phyloP scores from a whole-genome alignment of 169 alveolate genomes.

The Toxoplasma gondii region DNA sequence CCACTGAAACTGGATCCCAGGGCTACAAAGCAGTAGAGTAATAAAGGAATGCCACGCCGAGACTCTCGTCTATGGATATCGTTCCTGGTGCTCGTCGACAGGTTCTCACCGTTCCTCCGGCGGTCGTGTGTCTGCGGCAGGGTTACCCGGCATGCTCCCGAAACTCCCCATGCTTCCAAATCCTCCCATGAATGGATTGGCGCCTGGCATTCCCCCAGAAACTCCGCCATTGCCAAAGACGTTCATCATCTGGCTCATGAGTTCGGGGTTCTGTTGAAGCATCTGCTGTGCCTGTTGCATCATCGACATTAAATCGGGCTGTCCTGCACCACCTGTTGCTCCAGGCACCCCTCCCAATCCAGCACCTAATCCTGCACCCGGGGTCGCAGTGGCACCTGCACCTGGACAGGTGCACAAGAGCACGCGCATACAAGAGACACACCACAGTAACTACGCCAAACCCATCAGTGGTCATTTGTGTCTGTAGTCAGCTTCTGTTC shows the following conservation, averaged over 20 bases:
- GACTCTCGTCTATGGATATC: neutral
- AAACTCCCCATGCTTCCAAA: conserved; percentile 46
- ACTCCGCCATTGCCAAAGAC: neutral
- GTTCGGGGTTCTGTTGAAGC: conserved; percentile 46
- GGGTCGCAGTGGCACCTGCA: neutral
- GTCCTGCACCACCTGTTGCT: neutral
- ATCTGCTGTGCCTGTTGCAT: conserved; percentile 55
- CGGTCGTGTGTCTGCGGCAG: conserved; percentile 42
- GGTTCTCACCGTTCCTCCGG: conserved; percentile 57
- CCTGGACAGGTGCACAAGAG: neutral
- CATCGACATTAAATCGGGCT: conserved; percentile 10
- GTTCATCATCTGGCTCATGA: conserved; percentile 52
- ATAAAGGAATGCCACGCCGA: neutral
- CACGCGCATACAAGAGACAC: neutral
- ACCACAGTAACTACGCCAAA: neutral
- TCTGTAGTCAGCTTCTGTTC: neutral
- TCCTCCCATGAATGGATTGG: conserved; percentile 15
- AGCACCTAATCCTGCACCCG: neutral
- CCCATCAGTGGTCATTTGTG: neutral
- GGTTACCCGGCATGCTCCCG: neutral
- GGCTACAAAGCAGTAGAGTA: neutral
- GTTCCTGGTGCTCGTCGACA: too few species aligned
- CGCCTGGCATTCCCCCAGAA: conserved; percentile 34
- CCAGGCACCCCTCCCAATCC: neutral
- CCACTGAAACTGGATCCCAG: neutral